These are phyloP conservation scores for Candida mattraensis DNA, from an alignment of 805 yeast genomes.

Conservation along the genomic window DNA sequence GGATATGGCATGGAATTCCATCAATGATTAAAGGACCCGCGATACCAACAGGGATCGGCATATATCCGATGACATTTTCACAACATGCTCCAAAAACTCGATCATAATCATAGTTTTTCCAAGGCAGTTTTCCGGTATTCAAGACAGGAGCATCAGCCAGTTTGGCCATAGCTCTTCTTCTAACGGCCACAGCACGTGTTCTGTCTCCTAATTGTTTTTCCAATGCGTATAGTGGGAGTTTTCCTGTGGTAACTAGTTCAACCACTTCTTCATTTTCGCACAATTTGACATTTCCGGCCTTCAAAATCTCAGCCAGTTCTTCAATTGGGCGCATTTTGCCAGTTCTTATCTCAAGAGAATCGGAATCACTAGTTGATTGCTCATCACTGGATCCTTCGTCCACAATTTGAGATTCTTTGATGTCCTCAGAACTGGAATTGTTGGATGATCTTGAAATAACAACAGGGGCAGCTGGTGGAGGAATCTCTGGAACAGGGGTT, in stretches of 20 bases:
- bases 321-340: slow-evolving; percentile 49
- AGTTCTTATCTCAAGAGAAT: slow-evolving; percentile 20
- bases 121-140: slow-evolving; percentile 73
- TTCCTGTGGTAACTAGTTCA: slow-evolving; percentile 67
- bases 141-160: slow-evolving; percentile 81
- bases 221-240: slow-evolving; percentile 87
- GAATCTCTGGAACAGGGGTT: slow-evolving; percentile 4
- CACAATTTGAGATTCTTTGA: slow-evolving; percentile 37
- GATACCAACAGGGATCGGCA: slow-evolving; percentile 96
- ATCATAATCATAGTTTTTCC: slow-evolving; percentile 81
- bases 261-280: slow-evolving; percentile 75
- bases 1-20: slow-evolving; percentile 84
- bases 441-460: slow-evolving; percentile 15
- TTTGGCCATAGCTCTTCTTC: slow-evolving; percentile 89
- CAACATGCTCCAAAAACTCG: slow-evolving; percentile 99
- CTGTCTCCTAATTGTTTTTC: slow-evolving; percentile 90
- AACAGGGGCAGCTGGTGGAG: slow-evolving; percentile 14
- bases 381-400: slow-evolving; percentile 28
- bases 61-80: slow-evolving; percentile 94
- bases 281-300: slow-evolving; percentile 67
- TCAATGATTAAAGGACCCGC: slow-evolving; percentile 96
- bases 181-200: slow-evolving; percentile 88
- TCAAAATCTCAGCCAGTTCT: slow-evolving; percentile 59
- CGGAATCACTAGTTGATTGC: slow-evolving; percentile 34
- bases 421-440: slow-evolving; percentile 26